Base-by-base conservation (phyloP, 805 yeast species). In the Nematodospora valgi region DNA sequence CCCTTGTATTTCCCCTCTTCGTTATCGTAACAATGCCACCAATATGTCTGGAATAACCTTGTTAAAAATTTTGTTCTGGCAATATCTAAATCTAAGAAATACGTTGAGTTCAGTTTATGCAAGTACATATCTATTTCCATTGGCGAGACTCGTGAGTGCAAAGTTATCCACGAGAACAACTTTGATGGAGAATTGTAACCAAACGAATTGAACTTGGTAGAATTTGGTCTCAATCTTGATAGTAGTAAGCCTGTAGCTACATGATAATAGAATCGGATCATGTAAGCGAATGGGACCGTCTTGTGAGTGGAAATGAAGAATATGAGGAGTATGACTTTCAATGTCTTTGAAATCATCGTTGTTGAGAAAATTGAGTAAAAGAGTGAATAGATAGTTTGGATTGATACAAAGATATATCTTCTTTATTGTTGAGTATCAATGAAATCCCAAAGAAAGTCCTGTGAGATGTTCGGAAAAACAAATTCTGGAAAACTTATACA, bases 101-200 rank as follows among this genome's bases (percentile, higher is more conserved):
- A 91, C 1, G 95, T 83, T 5, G 91, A 79, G 56, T 91, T 91
- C 38, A 83, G 78, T 63, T 89, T 91, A 65, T 89, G 98, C 31
- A 87, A 49, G 52, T 86, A 86, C 64, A 85, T 74, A 58, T 89
- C 97, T 52, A 86, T 79, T 53, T 89, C 97, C 50, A 84, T 59
- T 6, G 84, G 78, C 1, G 91, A 80, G 19, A 83, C 84, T 40
- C 75, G 76, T 0, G 88, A 73, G 15, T 55, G 44, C 44, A 64
- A 64, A 10, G 54, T 47, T 1, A 65, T 51, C 28, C 72, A 64
- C 9, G 66, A 62, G 53, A 80, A 80, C n/a, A 68, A 45, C 25
- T 62, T 49, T 46, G 56, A 16, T 41, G 45, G 38, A 27, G 43
- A 52, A 26, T 57, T 54, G 25, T 56, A 45, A 9, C 65, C 69